Conservation (phyloP, 2,329 filamentous ascomycete species). For the Sodiomyces alkalinus region DNA sequence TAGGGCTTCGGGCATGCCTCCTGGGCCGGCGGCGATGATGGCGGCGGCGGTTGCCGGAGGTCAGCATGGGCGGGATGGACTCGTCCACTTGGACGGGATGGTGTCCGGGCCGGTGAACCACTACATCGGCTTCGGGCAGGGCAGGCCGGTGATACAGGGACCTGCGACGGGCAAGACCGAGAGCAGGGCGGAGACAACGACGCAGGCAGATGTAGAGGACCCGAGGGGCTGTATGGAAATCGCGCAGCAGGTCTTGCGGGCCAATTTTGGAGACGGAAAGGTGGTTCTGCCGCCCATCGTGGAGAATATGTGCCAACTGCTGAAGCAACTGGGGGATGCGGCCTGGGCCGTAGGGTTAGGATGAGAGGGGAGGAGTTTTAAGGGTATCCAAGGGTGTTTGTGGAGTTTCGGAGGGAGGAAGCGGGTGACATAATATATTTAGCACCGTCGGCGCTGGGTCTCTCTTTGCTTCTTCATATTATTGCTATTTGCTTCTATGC, state of each 20-base stretch:
- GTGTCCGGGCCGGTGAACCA: conserved; percentile 36
- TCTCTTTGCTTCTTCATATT: too few relatives aligned
- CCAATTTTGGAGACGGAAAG: conserved; percentile 30
- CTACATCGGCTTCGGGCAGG: conserved; percentile 42
- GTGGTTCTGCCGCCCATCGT: conserved; percentile 43
- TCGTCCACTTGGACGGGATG: conserved; percentile 39
- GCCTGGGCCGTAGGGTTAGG: conserved; percentile 21
- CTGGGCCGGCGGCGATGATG: too few relatives aligned
- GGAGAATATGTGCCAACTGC: conserved; percentile 49
- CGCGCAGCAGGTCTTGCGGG: conserved; percentile 37
- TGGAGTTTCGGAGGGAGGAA: too few relatives aligned
- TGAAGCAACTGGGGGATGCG: conserved; percentile 42
- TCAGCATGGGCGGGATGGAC: conserved; percentile 19
- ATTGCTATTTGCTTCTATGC: too few relatives aligned
- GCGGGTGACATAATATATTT: too few relatives aligned
- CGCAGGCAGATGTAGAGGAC: conserved; percentile 36
- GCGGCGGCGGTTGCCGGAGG: too few relatives aligned
- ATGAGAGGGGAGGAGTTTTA: conserved; percentile 2
- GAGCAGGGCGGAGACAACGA: too few relatives aligned
- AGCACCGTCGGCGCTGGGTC: too few relatives aligned
- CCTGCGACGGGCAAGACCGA: conserved; percentile 15
- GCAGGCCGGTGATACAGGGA: conserved; percentile 32
- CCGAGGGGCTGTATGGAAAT: conserved; percentile 43
- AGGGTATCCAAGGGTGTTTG: not conserved
- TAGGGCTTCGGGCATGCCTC: conserved; percentile 19